Percentiles rank a stretch among this genome's conserved stretches.
phyloP scores from a whole-genome alignment of 805 yeast species.

The Clavispora phyllophila region DNA sequence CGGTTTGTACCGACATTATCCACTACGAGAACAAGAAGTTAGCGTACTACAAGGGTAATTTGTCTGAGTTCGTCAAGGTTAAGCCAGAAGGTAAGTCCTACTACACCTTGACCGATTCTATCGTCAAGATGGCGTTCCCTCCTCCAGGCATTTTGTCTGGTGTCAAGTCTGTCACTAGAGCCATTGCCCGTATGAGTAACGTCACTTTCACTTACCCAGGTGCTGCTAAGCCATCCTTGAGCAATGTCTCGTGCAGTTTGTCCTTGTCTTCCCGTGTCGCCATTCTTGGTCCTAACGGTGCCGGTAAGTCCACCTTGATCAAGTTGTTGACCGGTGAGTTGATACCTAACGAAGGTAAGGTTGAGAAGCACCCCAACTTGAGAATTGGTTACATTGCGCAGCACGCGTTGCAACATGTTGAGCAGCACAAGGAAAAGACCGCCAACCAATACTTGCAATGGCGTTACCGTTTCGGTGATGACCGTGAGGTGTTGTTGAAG shows the following conservation, averaged over 20 bases:
- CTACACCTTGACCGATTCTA: conserved; percentile 87
- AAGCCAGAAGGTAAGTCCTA: conserved; percentile 96
- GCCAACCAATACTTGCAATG: conserved; percentile 97
- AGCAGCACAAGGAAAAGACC: conserved; percentile 94
- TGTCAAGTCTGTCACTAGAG: conserved; percentile 89
- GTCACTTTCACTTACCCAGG: conserved; percentile 92
- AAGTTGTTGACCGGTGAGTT: conserved; percentile 90
- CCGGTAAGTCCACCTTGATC: conserved; percentile 95
- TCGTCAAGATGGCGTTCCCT: conserved; percentile 96
- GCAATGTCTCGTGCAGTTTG: conserved; percentile 79
- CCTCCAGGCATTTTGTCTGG: conserved; percentile 98
- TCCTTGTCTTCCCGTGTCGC: conserved; percentile 97
- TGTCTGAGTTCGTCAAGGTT: conserved; percentile 84
- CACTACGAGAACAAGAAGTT: conserved; percentile 94
- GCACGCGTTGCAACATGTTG: conserved; percentile 96
- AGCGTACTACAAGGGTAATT: conserved; percentile 93
- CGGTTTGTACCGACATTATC: conserved; percentile 93
- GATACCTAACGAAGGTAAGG: conserved; percentile 80
- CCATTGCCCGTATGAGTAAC: conserved; percentile 82
- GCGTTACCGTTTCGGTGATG: conserved; percentile 98
- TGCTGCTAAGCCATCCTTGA: conserved; percentile 74
- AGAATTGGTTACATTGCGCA: conserved; percentile 99
- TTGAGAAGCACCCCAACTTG: conserved; percentile 96
- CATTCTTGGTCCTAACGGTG: conserved; percentile 96
- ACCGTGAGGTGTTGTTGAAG: conserved; percentile 90